Conservation (phyloP, 2,329 filamentous ascomycete species). For the Cladophialophora psammophila region DNA sequence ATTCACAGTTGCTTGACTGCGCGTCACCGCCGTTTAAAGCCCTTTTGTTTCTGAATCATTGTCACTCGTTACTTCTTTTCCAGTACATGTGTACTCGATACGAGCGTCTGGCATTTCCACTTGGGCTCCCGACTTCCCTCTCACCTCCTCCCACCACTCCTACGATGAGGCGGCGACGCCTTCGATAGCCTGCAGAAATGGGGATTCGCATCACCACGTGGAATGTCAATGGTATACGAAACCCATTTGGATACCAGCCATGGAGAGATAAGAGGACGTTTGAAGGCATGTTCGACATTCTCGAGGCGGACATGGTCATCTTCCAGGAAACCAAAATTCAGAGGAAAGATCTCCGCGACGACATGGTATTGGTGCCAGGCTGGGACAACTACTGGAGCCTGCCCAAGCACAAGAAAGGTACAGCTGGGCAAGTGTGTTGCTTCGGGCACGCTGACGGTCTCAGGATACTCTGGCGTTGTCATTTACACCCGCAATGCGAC, state of each 20-base stretch:
- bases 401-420: constrained; percentile 91
- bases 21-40: neutral
- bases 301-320: constrained; percentile 90
- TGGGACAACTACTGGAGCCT: constrained; percentile 98
- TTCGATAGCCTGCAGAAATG: constrained; percentile 56
- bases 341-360: constrained; percentile 86
- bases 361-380: constrained; percentile 92
- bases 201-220: constrained; percentile 82
- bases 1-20: neutral
- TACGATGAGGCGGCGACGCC: constrained; percentile 21
- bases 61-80: neutral
- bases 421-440: neutral
- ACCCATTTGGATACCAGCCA: constrained; percentile 84
- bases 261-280: constrained; percentile 77
- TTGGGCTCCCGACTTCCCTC: neutral
- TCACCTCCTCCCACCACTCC: neutral
- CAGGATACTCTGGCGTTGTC: constrained; percentile 93
- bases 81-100: neutral
- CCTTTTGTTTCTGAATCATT: neutral
- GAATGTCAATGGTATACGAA: constrained; percentile 88
- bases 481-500: constrained; percentile 90
- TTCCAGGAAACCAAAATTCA: constrained; percentile 98
- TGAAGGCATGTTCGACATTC: constrained; percentile 89
- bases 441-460: neutral
- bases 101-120: neutral